phyloP scores from a whole-genome alignment of 2,329 filamentous ascomycete species.

The Colletotrichum euphorbiae region DNA sequence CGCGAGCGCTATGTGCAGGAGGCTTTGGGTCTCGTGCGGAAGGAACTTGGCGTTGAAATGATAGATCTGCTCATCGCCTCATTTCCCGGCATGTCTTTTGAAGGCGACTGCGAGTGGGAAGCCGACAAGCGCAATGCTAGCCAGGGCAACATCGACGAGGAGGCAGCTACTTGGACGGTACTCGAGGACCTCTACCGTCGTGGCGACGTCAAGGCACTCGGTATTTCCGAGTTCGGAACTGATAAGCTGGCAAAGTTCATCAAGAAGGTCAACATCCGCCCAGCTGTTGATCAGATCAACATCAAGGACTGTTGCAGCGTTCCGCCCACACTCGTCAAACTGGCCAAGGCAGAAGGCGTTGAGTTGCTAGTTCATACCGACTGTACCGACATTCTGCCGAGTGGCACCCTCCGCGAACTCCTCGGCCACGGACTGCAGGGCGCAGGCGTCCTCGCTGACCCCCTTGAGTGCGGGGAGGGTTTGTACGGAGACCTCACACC shows the following conservation, averaged over 20 bases:
- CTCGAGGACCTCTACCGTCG: slow-evolving; percentile 79
- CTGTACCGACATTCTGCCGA: slow-evolving; percentile 89
- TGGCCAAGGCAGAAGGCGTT: slow-evolving; percentile 85
- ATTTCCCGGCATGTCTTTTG: slow-evolving; percentile 93
- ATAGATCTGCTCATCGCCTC: slow-evolving; percentile 93
- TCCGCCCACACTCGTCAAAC: slow-evolving; percentile 84
- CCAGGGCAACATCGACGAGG: slow-evolving; percentile 75
- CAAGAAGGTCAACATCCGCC: slow-evolving; percentile 75
- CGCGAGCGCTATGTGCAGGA: slow-evolving; percentile 79
- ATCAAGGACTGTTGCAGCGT: slow-evolving; percentile 96
- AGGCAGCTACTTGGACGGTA: slow-evolving; percentile 75
- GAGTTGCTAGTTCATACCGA: slow-evolving; percentile 95
- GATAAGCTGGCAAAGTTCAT: slow-evolving; percentile 85
- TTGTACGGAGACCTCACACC: slow-evolving; percentile 83
- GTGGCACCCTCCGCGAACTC: slow-evolving; percentile 85
- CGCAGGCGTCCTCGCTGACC: slow-evolving; percentile 78
- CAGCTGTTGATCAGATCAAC: slow-evolving; percentile 95
- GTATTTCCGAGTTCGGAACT: slow-evolving; percentile 91
- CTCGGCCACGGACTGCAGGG: slow-evolving; percentile 79
- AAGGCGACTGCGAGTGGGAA: slow-evolving; percentile 88
- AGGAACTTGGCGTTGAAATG: slow-evolving; percentile 78
- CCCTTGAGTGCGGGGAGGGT: slow-evolving; percentile 63
- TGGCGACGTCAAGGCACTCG: slow-evolving; percentile 80
- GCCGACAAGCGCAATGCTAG: slow-evolving; percentile 71
- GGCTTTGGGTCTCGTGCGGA: slow-evolving; percentile 82